phyloP scores from a whole-genome alignment of 306 rosid species.

The Rosa chinensis region DNA sequence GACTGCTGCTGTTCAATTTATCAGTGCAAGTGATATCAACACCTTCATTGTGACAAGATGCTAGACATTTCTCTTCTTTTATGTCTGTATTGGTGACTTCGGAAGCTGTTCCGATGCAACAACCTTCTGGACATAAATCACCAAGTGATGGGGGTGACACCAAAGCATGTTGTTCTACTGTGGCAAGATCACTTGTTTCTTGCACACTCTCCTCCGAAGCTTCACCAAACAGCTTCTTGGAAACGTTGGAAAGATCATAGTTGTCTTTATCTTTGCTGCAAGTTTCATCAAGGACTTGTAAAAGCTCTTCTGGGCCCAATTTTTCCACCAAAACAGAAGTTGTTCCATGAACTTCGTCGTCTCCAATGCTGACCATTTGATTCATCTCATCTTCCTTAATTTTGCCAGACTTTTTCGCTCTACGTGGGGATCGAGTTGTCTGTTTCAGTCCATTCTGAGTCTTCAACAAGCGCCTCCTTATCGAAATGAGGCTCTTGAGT shows the following conservation, averaged over 20 bases:
- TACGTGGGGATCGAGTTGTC: constrained; percentile 31
- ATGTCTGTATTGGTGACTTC: constrained; percentile 2
- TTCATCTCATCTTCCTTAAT: constrained; percentile 44
- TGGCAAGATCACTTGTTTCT: neutral
- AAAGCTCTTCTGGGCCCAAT: constrained; percentile 15
- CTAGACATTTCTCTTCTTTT: constrained; percentile 14
- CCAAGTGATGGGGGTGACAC: neutral
- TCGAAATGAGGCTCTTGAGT: constrained; percentile 62
- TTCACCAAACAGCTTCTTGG: constrained; percentile 21
- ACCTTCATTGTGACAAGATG: constrained; percentile 20
- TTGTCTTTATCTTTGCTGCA: constrained; percentile 6
- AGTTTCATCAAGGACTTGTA: constrained; percentile 1
- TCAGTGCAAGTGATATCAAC: constrained; percentile 4
- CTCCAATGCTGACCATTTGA: constrained; percentile 25
- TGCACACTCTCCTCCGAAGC: constrained; percentile 29
- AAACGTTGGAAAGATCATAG: neutral
- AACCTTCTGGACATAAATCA: constrained; percentile 1
- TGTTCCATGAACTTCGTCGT: constrained; percentile 19
- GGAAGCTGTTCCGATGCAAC: neutral
- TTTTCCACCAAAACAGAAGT: constrained; percentile 22
- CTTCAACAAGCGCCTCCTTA: constrained; percentile 62
- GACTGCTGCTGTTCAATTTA: neutral
- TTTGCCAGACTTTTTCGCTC: constrained; percentile 39
- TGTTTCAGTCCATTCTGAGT: constrained; percentile 39
- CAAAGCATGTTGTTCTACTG: neutral